A percentile compares a stretch with the other conserved stretches of the same genome.
Conservation (phyloP, 768 basidiomycete genomes). For the Tulasnella sp. region DNA sequence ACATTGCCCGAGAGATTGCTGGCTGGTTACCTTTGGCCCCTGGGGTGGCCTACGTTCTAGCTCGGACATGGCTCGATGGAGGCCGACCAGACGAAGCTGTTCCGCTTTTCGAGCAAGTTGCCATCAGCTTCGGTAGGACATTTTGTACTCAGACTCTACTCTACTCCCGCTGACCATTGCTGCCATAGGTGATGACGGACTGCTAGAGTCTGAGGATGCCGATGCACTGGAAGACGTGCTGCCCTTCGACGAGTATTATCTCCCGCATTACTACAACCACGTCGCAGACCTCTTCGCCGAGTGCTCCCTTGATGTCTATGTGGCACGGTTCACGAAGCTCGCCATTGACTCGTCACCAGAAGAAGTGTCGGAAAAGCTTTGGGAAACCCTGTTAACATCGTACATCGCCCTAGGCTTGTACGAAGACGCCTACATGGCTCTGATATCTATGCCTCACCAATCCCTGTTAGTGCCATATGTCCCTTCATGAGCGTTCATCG, state of each 20-base stretch:
- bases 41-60: slow-evolving; percentile 67
- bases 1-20: slow-evolving; percentile 59
- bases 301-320: slow-evolving; percentile 50
- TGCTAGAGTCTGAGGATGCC: slow-evolving; percentile 55
- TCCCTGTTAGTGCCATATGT: slow-evolving; percentile 58
- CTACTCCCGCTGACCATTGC: slow-evolving; percentile 4
- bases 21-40: slow-evolving; percentile 77
- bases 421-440: slow-evolving; percentile 80
- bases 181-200: slow-evolving; percentile 46
- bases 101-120: slow-evolving; percentile 64
- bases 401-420: slow-evolving; percentile 67
- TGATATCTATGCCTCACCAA: slow-evolving; percentile 70
- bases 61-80: slow-evolving; percentile 59
- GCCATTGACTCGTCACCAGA: slow-evolving; percentile 67
- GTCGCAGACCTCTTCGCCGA: slow-evolving; percentile 69
- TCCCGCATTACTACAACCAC: slow-evolving; percentile 74
- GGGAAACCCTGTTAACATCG: slow-evolving; percentile 74
- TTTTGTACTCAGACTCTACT: not conserved
- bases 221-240: slow-evolving; percentile 60
- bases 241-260: slow-evolving; percentile 49
- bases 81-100: slow-evolving; percentile 73
- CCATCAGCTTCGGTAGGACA: slow-evolving; percentile 66
- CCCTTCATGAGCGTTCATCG: not conserved
- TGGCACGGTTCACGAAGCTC: slow-evolving; percentile 70
- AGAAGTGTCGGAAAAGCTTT: slow-evolving; percentile 53